A percentile compares a stretch with the other conserved stretches of the same genome.
Conservation (phyloP, 257 asterid genomes). For the Jacaranda copaia region DNA sequence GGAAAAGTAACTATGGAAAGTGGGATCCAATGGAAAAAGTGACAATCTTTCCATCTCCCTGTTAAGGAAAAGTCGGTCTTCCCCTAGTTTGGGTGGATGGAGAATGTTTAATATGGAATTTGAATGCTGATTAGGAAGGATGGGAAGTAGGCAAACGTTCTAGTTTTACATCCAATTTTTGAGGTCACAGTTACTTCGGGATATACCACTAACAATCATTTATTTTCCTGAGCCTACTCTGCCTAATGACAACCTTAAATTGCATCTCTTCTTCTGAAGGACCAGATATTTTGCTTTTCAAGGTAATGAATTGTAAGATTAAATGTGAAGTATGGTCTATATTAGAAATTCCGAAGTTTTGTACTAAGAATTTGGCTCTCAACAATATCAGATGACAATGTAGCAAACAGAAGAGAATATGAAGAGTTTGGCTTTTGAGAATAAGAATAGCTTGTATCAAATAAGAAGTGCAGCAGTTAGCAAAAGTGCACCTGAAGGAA, state of each 20-base stretch:
- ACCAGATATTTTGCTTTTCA: background rate
- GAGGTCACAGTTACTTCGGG: too few species aligned
- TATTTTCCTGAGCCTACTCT: too few species aligned
- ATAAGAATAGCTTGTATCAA: background rate
- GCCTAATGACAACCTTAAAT: background rate
- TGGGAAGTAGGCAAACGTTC: too few species aligned
- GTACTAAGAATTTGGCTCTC: background rate
- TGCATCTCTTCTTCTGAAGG: background rate
- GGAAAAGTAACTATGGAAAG: too few species aligned
- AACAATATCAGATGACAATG: background rate
- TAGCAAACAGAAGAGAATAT: background rate
- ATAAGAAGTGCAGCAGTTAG: background rate
- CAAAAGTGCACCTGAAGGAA: slow-evolving; percentile 69
- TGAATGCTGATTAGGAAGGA: too few species aligned
- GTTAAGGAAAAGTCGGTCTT: too few species aligned
- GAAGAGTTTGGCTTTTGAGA: background rate
- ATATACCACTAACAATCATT: too few species aligned
- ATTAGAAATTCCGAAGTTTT: background rate
- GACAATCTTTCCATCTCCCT: too few species aligned
- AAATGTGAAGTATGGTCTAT: background rate
- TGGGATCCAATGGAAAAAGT: too few species aligned
- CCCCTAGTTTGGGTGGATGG: too few species aligned
- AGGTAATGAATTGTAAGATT: background rate
- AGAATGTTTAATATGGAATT: too few species aligned
- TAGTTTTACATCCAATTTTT: too few species aligned